These are phyloP conservation scores for Ophiocordyceps sinensis DNA, from an alignment of 2,329 filamentous ascomycete species.

Conservation along the genomic window DNA sequence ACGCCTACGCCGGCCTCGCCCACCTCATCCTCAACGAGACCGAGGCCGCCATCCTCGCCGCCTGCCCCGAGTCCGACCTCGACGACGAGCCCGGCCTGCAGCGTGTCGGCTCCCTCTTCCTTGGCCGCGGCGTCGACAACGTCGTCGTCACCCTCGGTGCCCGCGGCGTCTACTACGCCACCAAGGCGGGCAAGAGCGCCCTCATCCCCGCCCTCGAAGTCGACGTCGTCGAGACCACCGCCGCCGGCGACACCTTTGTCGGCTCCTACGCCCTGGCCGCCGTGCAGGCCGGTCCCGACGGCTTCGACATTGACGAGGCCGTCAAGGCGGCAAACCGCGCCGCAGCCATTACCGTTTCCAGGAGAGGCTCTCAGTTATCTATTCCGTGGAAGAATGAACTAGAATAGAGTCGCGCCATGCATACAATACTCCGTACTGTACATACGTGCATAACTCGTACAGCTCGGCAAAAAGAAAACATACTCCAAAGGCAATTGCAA, in stretches of 20 bases:
- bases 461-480: not conserved
- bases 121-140: slow-evolving; percentile 54
- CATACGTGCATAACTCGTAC: too few species aligned
- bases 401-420: slow-evolving; percentile 7
- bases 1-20: slow-evolving; percentile 51
- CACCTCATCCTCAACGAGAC: slow-evolving; percentile 87
- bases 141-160: slow-evolving; percentile 76
- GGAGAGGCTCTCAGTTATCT: slow-evolving; percentile 27
- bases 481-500: too few species aligned
- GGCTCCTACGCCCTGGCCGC: slow-evolving; percentile 70
- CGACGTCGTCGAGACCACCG: slow-evolving; percentile 78
- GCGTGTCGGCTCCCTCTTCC: slow-evolving; percentile 43
- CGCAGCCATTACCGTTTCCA: slow-evolving; percentile 25
- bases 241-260: slow-evolving; percentile 88
- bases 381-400: slow-evolving; percentile 30
- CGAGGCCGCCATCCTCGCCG: slow-evolving; percentile 63
- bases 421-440: too few species aligned
- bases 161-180: slow-evolving; percentile 58
- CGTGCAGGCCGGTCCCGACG: slow-evolving; percentile 28
- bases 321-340: slow-evolving; percentile 35
- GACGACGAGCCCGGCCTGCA: slow-evolving; percentile 29
- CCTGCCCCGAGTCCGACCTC: slow-evolving; percentile 33
- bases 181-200: slow-evolving; percentile 23
- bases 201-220: slow-evolving; percentile 53
- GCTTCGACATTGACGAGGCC: slow-evolving; percentile 42